Percentiles rank a stretch among this genome's conserved stretches.
Conservation (phyloP, 2,329 filamentous ascomycete species). For the Dactylellina leptospora region DNA sequence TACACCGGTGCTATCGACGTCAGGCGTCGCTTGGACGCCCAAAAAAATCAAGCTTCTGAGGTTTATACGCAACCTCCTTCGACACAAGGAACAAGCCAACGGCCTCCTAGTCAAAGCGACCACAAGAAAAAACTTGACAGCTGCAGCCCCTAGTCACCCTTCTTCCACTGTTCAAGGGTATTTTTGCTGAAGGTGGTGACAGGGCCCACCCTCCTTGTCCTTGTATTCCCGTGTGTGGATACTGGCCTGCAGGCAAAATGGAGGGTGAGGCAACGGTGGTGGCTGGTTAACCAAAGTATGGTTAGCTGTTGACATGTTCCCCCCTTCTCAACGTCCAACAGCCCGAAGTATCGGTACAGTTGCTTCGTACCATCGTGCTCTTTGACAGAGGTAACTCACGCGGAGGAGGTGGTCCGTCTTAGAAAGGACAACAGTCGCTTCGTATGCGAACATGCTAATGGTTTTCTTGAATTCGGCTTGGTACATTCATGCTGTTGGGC, state of each 20-base stretch:
- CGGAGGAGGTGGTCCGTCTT: constrained; percentile 34
- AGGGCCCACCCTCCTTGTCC: constrained; percentile 43
- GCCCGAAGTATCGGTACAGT: constrained; percentile 26
- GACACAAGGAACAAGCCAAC: constrained; percentile 35
- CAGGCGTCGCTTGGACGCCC: too few species aligned
- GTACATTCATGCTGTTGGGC: background rate
- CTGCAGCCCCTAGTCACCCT: constrained; percentile 51
- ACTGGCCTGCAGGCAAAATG: constrained; percentile 39
- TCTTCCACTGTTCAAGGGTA: constrained; percentile 48
- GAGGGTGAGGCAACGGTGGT: constrained; percentile 55
- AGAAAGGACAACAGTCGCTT: constrained; percentile 37
- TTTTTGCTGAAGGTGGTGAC: constrained; percentile 50
- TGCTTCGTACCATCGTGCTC: too few species aligned
- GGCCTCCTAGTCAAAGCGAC: constrained; percentile 41
- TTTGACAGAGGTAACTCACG: too few species aligned
- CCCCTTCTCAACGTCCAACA: too few species aligned
- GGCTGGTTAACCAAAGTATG: constrained; percentile 35
- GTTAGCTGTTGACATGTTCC: too few species aligned
- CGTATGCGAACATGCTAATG: constrained; percentile 25
- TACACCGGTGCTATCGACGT: too few species aligned
- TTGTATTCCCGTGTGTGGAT: constrained; percentile 52
- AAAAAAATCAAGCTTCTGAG: constrained; percentile 33
- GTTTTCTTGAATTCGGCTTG: constrained; percentile 17
- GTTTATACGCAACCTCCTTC: constrained; percentile 41
- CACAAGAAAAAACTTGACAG: constrained; percentile 50